Base-by-base conservation (phyloP, 1,284 basidiomycete species). In the Schizophyllum amplum region DNA sequence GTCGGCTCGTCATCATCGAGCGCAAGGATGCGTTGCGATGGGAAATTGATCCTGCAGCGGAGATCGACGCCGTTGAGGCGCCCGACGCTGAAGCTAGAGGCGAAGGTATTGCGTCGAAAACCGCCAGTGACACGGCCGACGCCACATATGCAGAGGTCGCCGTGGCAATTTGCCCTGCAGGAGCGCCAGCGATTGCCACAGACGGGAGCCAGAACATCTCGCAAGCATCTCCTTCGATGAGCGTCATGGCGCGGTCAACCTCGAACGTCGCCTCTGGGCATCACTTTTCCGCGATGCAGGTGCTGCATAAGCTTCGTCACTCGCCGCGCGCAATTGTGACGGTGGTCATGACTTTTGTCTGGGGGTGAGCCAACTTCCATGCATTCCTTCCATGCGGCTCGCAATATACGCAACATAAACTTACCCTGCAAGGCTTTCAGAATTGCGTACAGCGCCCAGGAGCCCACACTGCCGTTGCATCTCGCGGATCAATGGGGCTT, bases 391-490 rank as follows among this genome's bases (percentile, higher is more conserved):
- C n/a, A n/a, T n/a, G n/a, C n/a, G n/a, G n/a, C n/a, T n/a, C n/a
- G n/a, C n/a, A n/a, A n/a, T n/a, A n/a, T n/a, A n/a, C n/a, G n/a
- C n/a, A n/a, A n/a, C n/a, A n/a, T n/a, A n/a, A n/a, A n/a, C n/a
- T n/a, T n/a, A n/a, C n/a, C n/a, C n/a, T n/a, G n/a, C n/a, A n/a
- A n/a, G n/a, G 33, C 20, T 57, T 61, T 25, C 54, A 88, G 86
- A 1, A 66, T 84, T 17, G 68, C 81, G 1, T 79, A 75, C 57
- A 80, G 74, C 22, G 74, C 74, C 50, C 74, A 79, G 63, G 87
- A 90, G 57, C 83, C 87, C 4, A 77, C 85, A 1, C 70, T 92
- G 23, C 84, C 89, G 0, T 68, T 92, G 11, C 83, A 85, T 62
- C 68, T 90, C 33, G 78, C 85, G 61, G 66, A 67, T 3, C 66